Percentiles rank a stretch among this genome's conserved stretches.
These are phyloP conservation scores for Thermothielavioides terrestris DNA, from an alignment of 495 filamentous ascomycete genomes.

Conservation along the genomic window DNA sequence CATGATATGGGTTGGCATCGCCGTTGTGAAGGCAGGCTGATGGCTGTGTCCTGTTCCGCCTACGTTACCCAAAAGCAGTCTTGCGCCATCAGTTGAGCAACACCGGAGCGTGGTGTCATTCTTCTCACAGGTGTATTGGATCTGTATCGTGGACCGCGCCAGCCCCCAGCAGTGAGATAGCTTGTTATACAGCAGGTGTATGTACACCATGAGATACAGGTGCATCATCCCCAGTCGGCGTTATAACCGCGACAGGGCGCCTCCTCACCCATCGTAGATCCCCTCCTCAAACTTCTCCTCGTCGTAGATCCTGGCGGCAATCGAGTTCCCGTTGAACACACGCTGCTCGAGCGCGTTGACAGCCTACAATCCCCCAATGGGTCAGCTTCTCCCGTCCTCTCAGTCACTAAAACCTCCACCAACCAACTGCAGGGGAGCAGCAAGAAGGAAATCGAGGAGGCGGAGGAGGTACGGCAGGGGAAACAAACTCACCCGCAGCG, in stretches of 20 bases:
- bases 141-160: too few relatives aligned
- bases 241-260: not conserved
- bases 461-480: not conserved
- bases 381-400: too few relatives aligned
- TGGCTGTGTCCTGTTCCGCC: too few relatives aligned
- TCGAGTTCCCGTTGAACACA: slow-evolving; percentile 77
- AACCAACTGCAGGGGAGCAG: not conserved
- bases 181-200: too few relatives aligned
- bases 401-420: not conserved
- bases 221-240: too few relatives aligned
- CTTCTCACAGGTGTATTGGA: too few relatives aligned
- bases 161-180: too few relatives aligned
- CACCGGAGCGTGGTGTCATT: too few relatives aligned
- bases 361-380: slow-evolving; percentile 50
- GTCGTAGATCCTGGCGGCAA: slow-evolving; percentile 71
- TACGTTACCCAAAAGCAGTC: too few relatives aligned
- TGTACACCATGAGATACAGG: not conserved
- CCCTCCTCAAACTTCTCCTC: slow-evolving; percentile 69
- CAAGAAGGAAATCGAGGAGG: not conserved
- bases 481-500: slow-evolving; percentile 57
- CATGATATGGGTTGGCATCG: too few relatives aligned
- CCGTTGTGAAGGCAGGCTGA: too few relatives aligned
- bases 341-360: slow-evolving; percentile 80
- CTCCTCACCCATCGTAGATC: slow-evolving; percentile 41
- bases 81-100: too few relatives aligned